Conservation (phyloP, 2,329 filamentous ascomycete genomes). For the Blumeria hordei region DNA sequence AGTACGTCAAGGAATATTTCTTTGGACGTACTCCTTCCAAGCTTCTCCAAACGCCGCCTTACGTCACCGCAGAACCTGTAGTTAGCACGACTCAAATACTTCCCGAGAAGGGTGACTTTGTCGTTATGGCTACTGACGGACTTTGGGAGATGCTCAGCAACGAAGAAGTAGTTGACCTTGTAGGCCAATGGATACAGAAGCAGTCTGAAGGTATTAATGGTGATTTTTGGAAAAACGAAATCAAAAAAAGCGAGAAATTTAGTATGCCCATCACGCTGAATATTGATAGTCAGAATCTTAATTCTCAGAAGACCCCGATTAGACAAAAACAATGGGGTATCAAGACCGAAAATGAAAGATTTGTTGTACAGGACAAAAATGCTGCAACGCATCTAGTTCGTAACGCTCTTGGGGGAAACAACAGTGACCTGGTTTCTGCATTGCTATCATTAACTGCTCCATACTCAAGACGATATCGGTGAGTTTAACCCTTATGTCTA, state of each 20-base stretch:
- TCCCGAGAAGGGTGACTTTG: constrained; percentile 75
- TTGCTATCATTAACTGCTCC: constrained; percentile 77
- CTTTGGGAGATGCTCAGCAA: constrained; percentile 99
- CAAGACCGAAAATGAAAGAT: constrained; percentile 51
- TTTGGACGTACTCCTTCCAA: constrained; percentile 62
- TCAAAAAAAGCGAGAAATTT: constrained; percentile 29
- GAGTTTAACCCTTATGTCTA: constrained; percentile 14
- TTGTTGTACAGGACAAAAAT: constrained; percentile 86
- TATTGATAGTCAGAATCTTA: constrained; percentile 16
- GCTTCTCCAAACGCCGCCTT: constrained; percentile 72
- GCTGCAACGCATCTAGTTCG: constrained; percentile 86
- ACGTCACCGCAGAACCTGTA: constrained; percentile 88
- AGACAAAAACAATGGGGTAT: constrained; percentile 82
- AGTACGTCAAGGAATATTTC: constrained; percentile 61
- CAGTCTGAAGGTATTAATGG: constrained; percentile 22
- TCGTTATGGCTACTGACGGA: constrained; percentile 90
- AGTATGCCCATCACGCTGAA: constrained; percentile 37
- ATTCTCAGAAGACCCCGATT: constrained; percentile 69
- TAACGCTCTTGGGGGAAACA: constrained; percentile 81
- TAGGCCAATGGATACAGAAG: constrained; percentile 87
- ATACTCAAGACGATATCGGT: constrained; percentile 79
- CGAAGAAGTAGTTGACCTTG: constrained; percentile 87
- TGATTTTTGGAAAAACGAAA: constrained; percentile 38
- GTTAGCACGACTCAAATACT: constrained; percentile 82
- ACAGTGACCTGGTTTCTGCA: constrained; percentile 81